Evolutionary conservation across 495 filamentous ascomycete species (phyloP).

Genomic region (Neurospora sp.): DNA sequence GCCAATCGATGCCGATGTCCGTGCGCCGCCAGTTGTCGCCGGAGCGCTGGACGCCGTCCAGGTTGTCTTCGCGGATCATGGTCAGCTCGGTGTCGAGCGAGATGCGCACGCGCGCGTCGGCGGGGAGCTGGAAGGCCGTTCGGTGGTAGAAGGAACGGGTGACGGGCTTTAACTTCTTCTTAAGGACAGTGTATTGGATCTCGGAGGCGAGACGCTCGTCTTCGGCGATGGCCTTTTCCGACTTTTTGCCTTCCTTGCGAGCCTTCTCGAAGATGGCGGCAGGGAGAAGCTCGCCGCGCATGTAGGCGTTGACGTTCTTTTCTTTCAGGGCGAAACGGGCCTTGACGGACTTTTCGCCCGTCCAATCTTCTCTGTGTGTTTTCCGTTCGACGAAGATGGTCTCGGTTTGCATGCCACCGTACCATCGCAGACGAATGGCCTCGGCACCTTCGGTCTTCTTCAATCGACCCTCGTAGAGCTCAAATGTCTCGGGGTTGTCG

Average conservation of each 20-base stretch:
- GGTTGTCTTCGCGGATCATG: constrained; percentile 90
- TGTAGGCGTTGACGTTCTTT: constrained; percentile 88
- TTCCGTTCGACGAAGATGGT: constrained; percentile 97
- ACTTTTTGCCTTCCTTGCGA: constrained; percentile 88
- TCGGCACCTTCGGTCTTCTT: constrained; percentile 98
- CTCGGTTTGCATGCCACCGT: constrained; percentile 88
- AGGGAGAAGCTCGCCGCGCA: constrained; percentile 72
- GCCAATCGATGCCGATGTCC: constrained; percentile 95
- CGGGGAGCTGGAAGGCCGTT: constrained; percentile 94
- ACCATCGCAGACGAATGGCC: constrained; percentile 94
- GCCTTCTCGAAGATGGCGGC: constrained; percentile 86
- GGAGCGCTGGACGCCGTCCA: constrained; percentile 65
- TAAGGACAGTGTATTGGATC: constrained; percentile 85
- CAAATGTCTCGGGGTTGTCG: constrained; percentile 88
- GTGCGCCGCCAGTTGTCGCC: constrained; percentile 93
- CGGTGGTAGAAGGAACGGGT: constrained; percentile 94
- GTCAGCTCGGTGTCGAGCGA: constrained; percentile 93
- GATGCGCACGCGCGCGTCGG: constrained; percentile 91
- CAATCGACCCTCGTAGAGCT: constrained; percentile 83
- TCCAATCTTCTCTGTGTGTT: constrained; percentile 98
- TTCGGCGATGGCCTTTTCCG: constrained; percentile 76
- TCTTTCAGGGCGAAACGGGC: constrained; percentile 91
- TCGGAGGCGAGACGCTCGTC: constrained; percentile 84
- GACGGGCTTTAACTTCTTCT: constrained; percentile 72
- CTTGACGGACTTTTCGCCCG: constrained; percentile 97